These are phyloP conservation scores for Citrullus amarus DNA, from an alignment of 306 rosid species.

Conservation along the genomic window DNA sequence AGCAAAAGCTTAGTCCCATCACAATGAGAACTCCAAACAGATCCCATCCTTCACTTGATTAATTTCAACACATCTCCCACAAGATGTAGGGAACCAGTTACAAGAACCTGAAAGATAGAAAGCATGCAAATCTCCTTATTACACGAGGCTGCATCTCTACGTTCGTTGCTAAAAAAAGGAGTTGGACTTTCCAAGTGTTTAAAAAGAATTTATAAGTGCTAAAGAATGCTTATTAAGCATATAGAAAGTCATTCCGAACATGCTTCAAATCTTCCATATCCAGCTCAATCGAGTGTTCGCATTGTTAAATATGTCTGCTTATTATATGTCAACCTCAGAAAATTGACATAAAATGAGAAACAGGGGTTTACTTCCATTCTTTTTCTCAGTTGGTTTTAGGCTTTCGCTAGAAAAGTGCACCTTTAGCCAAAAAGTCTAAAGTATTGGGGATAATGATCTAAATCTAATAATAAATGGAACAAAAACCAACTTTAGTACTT, in stretches of 20 bases:
- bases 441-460: too few species aligned
- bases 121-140: background rate
- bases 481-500: too few species aligned
- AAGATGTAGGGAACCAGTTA: conserved; percentile 87
- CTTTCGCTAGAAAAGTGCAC: too few species aligned
- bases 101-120: conserved; percentile 57
- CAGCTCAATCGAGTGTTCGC: background rate
- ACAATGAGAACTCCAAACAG: background rate
- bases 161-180: background rate
- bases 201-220: too few species aligned
- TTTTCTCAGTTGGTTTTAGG: too few species aligned
- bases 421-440: too few species aligned
- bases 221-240: too few species aligned
- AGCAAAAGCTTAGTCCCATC: background rate
- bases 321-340: background rate
- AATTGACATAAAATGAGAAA: background rate
- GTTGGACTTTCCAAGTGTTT: background rate
- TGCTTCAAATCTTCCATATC: background rate
- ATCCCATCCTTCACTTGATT: conserved; percentile 38
- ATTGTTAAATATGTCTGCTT: background rate
- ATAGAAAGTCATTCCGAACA: too few species aligned
- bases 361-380: too few species aligned
- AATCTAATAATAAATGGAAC: too few species aligned
- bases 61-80: conserved; percentile 79
- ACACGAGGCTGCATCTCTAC: background rate